Conservation (phyloP, 2,329 filamentous ascomycete genomes). For the Aurifilum marmelostoma region DNA sequence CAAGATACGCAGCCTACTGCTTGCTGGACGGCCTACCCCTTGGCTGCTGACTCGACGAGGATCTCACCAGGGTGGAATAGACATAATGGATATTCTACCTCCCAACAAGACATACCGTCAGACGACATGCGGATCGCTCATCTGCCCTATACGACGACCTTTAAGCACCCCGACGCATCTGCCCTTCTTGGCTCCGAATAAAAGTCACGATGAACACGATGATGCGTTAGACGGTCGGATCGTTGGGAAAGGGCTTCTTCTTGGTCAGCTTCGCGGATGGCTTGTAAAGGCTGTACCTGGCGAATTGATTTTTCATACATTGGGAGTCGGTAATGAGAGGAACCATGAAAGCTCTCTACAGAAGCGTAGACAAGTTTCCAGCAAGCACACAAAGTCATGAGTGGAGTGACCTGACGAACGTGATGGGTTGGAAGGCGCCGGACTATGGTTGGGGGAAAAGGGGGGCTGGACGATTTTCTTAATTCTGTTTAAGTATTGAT, state of each 20-base stretch:
- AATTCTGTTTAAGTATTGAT: conserved; percentile 19
- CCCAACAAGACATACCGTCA: conserved; percentile 16
- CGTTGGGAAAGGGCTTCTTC: conserved; percentile 1
- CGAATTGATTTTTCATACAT: conserved; percentile 22
- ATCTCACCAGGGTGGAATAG: conserved; percentile 21
- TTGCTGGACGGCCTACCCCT: conserved; percentile 1
- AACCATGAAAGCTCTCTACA: conserved; percentile 1
- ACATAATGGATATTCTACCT: conserved; percentile 23
- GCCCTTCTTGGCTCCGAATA: conserved; percentile 2
- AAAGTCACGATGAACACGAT: conserved; percentile 14
- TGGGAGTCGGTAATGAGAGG: conserved; percentile 22
- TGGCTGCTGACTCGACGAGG: conserved; percentile 16
- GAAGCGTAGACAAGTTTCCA: conserved; percentile 13
- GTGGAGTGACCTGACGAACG: conserved; percentile 12
- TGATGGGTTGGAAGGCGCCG: conserved; percentile 11
- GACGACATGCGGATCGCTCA: conserved; percentile 9
- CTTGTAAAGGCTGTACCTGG: conserved; percentile 16
- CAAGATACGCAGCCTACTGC: conserved; percentile 1
- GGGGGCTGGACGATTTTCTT: conserved; percentile 5
- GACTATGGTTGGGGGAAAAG: not conserved
- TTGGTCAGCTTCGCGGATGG: conserved; percentile 21
- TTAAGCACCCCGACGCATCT: conserved; percentile 13
- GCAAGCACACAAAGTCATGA: conserved; percentile 16
- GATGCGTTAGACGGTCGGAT: conserved; percentile 11
- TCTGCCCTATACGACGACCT: conserved; percentile 2